These are phyloP conservation scores for Carex parvula DNA, from an alignment of 176 grass and related monocot genomes.

Conservation along the genomic window DNA sequence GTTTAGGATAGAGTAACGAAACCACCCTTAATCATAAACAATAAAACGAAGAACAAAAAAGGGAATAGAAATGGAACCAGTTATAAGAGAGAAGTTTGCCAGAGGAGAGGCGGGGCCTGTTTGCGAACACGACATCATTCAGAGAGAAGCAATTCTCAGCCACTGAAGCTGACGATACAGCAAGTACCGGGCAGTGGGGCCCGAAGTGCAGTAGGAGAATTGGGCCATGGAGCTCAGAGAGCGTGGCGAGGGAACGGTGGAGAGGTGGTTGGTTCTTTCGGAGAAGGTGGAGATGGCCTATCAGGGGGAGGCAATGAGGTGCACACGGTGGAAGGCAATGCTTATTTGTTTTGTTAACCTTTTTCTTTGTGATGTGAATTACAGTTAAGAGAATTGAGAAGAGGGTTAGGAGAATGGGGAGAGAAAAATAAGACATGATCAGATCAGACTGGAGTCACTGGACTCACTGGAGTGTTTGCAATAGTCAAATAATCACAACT, in stretches of 20 bases:
- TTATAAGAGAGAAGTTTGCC: conserved; percentile 19
- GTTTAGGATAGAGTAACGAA: neutral
- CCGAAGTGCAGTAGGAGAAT: conserved; percentile 20
- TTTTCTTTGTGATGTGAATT: neutral
- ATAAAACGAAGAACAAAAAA: neutral
- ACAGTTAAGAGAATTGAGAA: conserved; percentile 10
- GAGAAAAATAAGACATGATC: neutral
- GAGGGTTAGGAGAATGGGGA: neutral
- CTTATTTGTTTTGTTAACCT: neutral
- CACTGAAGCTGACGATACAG: conserved; percentile 11
- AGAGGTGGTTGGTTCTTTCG: conserved; percentile 14
- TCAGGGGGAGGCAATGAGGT: neutral
- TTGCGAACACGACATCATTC: conserved; percentile 18
- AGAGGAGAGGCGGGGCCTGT: conserved; percentile 2
- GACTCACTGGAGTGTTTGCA: neutral
- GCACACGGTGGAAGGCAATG: neutral
- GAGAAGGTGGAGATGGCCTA: conserved; percentile 18
- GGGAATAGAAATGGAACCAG: neutral
- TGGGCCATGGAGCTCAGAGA: neutral
- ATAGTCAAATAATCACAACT: neutral
- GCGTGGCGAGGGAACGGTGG: neutral
- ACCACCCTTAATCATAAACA: neutral
- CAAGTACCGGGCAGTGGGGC: neutral
- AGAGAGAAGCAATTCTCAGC: conserved; percentile 5
- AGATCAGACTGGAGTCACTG: neutral